Evolutionary conservation across 164 flowering plant species (phyloP).

Genomic region (Kingdonia uniflora): DNA sequence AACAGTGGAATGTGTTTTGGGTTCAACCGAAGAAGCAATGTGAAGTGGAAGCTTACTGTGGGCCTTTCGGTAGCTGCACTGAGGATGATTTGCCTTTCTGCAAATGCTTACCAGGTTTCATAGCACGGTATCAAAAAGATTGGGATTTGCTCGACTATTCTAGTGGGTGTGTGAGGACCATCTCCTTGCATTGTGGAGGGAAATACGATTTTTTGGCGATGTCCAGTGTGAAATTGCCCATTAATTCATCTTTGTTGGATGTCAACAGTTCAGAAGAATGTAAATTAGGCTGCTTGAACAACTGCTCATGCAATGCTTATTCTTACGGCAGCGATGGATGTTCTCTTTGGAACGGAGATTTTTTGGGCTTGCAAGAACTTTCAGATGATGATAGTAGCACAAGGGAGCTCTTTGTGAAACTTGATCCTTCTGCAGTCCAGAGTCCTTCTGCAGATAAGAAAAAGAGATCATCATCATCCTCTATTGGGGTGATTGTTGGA

Average conservation of each 20-base stretch:
- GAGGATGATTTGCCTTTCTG: conserved; percentile 5
- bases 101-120: conserved; percentile 16
- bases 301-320: conserved; percentile 25
- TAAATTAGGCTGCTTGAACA: conserved; percentile 13
- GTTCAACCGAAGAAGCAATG: conserved; percentile 13
- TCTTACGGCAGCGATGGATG: conserved; percentile 10
- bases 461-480: conserved; percentile 6
- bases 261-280: conserved; percentile 10
- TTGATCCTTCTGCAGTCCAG: conserved; percentile 8
- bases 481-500: conserved; percentile 14
- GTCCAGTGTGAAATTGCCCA: conserved; percentile 3
- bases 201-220: conserved; percentile 6
- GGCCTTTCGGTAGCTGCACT: conserved; percentile 18
- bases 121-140: not conserved
- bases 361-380: conserved; percentile 10
- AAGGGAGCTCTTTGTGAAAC: conserved; percentile 11
- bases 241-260: not conserved
- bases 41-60: conserved; percentile 16
- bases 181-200: conserved; percentile 10
- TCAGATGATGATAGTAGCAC: conserved; percentile 4
- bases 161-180: conserved; percentile 20
- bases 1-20: conserved; percentile 19
- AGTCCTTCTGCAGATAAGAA: conserved; percentile 1
- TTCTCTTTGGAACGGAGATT: conserved; percentile 17
- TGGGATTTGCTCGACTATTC: conserved; percentile 12